Evolutionary conservation across 1,284 basidiomycete species (phyloP).

Genomic region (Stygiomarasmius scandens): DNA sequence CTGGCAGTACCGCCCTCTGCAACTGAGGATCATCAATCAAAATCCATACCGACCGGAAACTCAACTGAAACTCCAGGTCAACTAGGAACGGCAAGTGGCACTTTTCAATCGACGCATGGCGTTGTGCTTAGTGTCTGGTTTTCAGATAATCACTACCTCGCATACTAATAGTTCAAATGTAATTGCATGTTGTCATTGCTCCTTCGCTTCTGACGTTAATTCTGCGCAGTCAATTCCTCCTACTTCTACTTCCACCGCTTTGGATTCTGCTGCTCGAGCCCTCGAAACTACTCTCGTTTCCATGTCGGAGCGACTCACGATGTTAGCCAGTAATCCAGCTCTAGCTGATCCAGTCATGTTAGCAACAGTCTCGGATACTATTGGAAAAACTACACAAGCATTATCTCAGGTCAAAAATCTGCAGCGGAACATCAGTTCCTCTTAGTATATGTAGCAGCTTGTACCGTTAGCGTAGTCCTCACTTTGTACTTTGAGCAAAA

Average conservation of each 20-base stretch:
- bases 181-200: not conserved
- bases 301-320: slow-evolving; percentile 55
- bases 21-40: no score
- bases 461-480: no score
- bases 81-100: no score
- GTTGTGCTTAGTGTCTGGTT: not conserved
- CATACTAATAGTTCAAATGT: not conserved
- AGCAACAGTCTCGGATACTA: slow-evolving; percentile 67
- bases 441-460: not conserved
- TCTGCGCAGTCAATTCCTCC: not conserved
- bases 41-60: no score
- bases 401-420: slow-evolving; percentile 62
- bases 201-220: not conserved
- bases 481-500: no score
- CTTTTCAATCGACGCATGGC: no score
- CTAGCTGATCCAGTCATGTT: slow-evolving; percentile 53
- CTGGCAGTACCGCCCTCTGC: not conserved
- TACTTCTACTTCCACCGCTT: slow-evolving; percentile 22
- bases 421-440: slow-evolving; percentile 34
- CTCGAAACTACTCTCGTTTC: slow-evolving; percentile 56
- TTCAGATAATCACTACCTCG: not conserved
- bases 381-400: slow-evolving; percentile 66
- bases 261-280: slow-evolving; percentile 45
- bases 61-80: no score
- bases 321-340: slow-evolving; percentile 40